Evolutionary conservation across 805 yeast species (phyloP), one percentile per base, ranked within the genome.

Genomic region (Jamesozyma spencerorum): DNA sequence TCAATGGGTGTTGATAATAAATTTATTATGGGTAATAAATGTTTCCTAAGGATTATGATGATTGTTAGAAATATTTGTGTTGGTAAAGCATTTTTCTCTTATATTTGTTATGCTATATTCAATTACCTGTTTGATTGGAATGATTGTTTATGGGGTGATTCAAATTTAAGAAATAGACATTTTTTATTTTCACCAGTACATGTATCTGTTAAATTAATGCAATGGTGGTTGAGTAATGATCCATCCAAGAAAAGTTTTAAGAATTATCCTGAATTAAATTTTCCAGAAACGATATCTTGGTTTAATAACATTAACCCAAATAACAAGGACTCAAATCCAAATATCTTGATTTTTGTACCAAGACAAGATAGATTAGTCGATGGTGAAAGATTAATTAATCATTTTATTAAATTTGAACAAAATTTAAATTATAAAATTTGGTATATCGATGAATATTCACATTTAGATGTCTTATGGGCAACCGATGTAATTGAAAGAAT

Each of bases 381-480:
- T 58, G 92, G 94, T 0, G 68, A 69, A 29, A 60, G 77, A 42
- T 70, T 92, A 27, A 65, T 78, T 15, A 63, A 77, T 17, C 88
- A 90, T 53, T 70, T 90, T 62, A 57, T 65, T 17, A 59, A 68
- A 28, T 67, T 68, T 46, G 97, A 90, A 60, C 47, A 55, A 5
- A 46, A 48, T 6, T 42, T 47, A 3, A 36, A 48, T 18, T 64
- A 49, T 47, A 57, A 58, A 19, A 55, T 58, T 29, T 55, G 62
- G 49, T 51, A 49, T 18, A 49, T 90, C 4, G 72, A 74, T 0
- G 71, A 69, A 3, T 90, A 90, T 58, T 77, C 88, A 17, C 98
- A 90, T 60, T 64, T 90, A 30, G 98, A 90, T 60, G 94, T 87
- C 1, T 65, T 88, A n/a, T 90, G 98, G 98, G 90, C 97, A 0